Percentiles rank a stretch among this genome's conserved stretches.
Conservation (phyloP, 257 asterid species). For the Solanum acaule region DNA sequence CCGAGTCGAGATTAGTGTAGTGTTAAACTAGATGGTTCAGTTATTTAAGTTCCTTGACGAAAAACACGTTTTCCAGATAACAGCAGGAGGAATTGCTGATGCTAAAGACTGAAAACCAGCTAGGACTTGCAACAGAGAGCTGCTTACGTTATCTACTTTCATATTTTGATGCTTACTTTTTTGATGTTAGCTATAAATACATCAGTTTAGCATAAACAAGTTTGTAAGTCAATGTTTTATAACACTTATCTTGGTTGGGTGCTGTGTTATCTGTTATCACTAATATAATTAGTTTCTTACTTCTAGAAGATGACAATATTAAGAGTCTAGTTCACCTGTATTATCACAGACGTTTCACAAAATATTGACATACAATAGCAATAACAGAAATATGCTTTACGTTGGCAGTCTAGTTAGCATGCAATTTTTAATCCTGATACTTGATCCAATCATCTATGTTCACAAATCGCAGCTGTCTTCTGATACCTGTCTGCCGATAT, state of each 20-base stretch:
- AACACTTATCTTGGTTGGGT: background rate
- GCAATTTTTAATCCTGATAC: background rate
- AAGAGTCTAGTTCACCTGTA: background rate
- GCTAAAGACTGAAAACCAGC: slow-evolving; percentile 60
- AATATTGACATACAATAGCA: background rate
- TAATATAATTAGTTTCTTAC: background rate
- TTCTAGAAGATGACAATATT: background rate
- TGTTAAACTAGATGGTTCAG: background rate
- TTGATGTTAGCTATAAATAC: background rate
- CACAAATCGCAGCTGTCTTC: background rate
- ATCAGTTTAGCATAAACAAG: background rate
- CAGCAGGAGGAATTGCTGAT: slow-evolving; percentile 96
- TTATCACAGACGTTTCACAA: background rate
- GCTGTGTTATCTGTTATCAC: background rate
- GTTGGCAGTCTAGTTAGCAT: background rate
- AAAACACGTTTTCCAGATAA: slow-evolving; percentile 75
- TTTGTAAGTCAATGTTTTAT: background rate
- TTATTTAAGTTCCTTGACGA: slow-evolving; percentile 27
- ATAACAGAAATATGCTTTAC: too few species aligned
- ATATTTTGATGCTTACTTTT: background rate
- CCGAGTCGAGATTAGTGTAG: background rate
- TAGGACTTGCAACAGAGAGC: background rate
- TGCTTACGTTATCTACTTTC: background rate
- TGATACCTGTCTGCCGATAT: background rate
- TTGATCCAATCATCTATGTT: background rate